Conservation (phyloP, 176 grass and related monocot genomes). For the Alloteropsis semialata region DNA sequence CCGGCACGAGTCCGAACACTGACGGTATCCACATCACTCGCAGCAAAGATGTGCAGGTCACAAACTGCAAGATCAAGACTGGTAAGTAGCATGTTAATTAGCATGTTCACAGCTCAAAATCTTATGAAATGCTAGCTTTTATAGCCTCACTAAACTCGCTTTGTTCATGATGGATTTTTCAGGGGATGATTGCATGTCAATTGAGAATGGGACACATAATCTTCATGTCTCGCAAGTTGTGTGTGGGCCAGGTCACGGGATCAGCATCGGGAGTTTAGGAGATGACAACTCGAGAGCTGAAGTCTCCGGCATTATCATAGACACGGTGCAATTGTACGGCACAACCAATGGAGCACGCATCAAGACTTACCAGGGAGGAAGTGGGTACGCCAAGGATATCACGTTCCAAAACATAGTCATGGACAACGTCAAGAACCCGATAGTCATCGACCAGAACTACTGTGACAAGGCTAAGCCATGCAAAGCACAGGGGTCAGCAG, state of each 20-base stretch:
- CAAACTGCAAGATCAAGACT: conserved; percentile 32
- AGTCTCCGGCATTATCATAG: conserved; percentile 45
- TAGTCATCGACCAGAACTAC: conserved; percentile 57
- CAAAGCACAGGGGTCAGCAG: conserved; percentile 24
- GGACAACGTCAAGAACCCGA: conserved; percentile 45
- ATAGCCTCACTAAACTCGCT: not conserved
- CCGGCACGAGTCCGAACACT: conserved; percentile 27
- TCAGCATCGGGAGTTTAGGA: conserved; percentile 62
- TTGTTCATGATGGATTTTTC: not conserved
- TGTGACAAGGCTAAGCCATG: conserved; percentile 27
- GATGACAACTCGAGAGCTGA: conserved; percentile 1
- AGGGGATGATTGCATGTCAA: conserved; percentile 41
- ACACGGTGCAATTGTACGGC: conserved; percentile 21
- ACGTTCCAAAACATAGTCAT: conserved; percentile 45
- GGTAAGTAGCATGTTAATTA: conserved; percentile 13
- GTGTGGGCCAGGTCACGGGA: conserved; percentile 34
- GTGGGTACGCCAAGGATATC: conserved; percentile 41
- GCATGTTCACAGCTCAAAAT: not conserved
- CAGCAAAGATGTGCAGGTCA: conserved; percentile 22
- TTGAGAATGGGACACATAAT: conserved; percentile 22
- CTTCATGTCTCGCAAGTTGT: conserved; percentile 9
- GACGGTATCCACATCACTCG: conserved; percentile 47
- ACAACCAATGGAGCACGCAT: conserved; percentile 59
- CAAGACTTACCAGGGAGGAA: conserved; percentile 63
- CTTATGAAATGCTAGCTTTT: not conserved